A percentile compares a stretch with the other conserved stretches of the same genome.
phyloP scores from a whole-genome alignment of 2,329 filamentous ascomycete genomes.

The Sphaceloma murrayae region DNA sequence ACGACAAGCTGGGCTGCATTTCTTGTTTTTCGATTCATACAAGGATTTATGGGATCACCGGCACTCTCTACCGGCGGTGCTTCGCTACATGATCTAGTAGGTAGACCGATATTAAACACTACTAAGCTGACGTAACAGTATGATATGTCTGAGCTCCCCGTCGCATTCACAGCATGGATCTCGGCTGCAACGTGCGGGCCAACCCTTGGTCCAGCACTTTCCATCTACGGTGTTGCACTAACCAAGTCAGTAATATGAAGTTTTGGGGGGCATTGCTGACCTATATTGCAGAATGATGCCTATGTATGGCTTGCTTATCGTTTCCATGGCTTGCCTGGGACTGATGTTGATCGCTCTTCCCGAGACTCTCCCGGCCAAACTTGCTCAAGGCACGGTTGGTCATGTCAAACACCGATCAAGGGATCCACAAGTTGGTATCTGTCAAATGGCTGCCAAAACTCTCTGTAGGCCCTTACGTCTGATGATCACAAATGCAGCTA shows the following conservation, averaged over 20 bases:
- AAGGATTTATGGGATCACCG: slow-evolving; percentile 57
- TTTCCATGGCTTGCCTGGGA: slow-evolving; percentile 49
- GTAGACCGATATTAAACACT: slow-evolving; percentile 15
- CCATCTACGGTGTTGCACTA: slow-evolving; percentile 51
- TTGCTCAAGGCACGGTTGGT: too few relatives aligned
- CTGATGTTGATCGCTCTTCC: slow-evolving; percentile 52
- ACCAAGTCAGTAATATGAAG: too few relatives aligned
- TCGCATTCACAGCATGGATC: slow-evolving; percentile 52
- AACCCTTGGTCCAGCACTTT: slow-evolving; percentile 52
- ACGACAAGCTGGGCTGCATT: slow-evolving; percentile 52
- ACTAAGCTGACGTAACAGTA: slow-evolving; percentile 29
- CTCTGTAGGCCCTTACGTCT: slow-evolving; percentile 53
- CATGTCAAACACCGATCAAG: too few relatives aligned
- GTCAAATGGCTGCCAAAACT: too few relatives aligned
- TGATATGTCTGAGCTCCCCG: slow-evolving; percentile 46
- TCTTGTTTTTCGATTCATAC: slow-evolving; percentile 52
- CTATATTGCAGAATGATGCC: slow-evolving; percentile 55
- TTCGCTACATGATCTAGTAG: slow-evolving; percentile 44
- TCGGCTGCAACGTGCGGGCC: slow-evolving; percentile 40
- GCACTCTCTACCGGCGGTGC: slow-evolving; percentile 51
- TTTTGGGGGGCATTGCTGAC: too few relatives aligned
- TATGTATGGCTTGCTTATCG: slow-evolving; percentile 55
- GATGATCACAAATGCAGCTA: slow-evolving; percentile 46
- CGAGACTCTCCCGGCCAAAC: slow-evolving; percentile 48
- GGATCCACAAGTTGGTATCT: too few relatives aligned